phyloP scores from a whole-genome alignment of 2,329 filamentous ascomycete species.

The Penicillium sp. region DNA sequence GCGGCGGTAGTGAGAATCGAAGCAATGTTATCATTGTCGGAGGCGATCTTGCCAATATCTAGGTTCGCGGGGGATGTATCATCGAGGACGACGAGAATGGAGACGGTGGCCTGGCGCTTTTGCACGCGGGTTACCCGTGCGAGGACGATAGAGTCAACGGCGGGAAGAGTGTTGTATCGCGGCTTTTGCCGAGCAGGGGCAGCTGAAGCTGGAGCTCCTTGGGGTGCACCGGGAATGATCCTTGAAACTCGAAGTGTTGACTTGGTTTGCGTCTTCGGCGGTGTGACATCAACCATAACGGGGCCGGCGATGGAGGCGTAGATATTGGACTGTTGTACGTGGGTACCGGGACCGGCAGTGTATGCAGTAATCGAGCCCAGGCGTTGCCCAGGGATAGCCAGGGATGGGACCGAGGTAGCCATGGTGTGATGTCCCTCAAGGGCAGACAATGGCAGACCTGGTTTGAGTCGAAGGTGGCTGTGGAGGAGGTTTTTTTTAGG shows the following conservation, averaged over 20 bases:
- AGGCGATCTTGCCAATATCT: conserved; percentile 27
- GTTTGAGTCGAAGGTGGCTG: background rate
- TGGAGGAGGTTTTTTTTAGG: conserved; percentile 12
- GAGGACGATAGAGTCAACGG: conserved; percentile 77
- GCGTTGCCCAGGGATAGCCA: conserved; percentile 79
- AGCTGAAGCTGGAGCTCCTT: background rate
- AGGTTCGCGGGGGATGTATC: conserved; percentile 24
- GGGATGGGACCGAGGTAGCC: conserved; percentile 37
- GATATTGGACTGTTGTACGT: conserved; percentile 73
- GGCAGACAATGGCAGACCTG: background rate
- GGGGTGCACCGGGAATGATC: conserved; percentile 11
- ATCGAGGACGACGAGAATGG: conserved; percentile 79
- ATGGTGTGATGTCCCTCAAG: conserved; percentile 22
- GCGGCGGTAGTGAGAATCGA: conserved; percentile 42
- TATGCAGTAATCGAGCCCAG: conserved; percentile 70
- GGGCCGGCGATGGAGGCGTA: conserved; percentile 81
- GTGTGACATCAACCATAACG: conserved; percentile 58
- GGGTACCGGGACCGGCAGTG: conserved; percentile 77
- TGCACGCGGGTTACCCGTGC: conserved; percentile 84
- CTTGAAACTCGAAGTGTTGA: conserved; percentile 46
- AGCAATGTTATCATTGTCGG: conserved; percentile 42
- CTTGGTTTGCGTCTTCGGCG: conserved; percentile 32
- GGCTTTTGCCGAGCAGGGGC: conserved; percentile 32
- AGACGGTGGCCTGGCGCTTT: conserved; percentile 79
- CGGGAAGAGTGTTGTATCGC: conserved; percentile 74